A percentile compares a stretch with the other conserved stretches of the same genome.
Conservation (phyloP, 2,329 filamentous ascomycete genomes). For the Pestalotiopsis sp. region DNA sequence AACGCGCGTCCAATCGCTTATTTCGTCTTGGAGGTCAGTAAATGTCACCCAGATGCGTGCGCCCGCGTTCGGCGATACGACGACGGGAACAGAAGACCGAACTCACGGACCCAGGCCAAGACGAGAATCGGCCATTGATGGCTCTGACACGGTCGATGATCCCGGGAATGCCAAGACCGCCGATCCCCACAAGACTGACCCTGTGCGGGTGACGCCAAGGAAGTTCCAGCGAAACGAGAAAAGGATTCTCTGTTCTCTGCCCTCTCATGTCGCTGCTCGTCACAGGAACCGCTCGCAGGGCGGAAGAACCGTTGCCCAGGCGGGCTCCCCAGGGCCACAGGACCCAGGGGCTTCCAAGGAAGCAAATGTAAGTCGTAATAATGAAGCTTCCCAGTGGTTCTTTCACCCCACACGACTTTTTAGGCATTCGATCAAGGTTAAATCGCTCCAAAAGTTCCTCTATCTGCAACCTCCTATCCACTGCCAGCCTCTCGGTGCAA, state of each 20-base stretch:
- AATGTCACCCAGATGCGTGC: not conserved
- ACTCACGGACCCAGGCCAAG: not conserved
- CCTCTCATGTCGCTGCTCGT: not conserved
- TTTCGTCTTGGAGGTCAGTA: not conserved
- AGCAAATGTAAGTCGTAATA: not conserved
- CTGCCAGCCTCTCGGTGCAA: not conserved
- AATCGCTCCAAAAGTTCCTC: not conserved
- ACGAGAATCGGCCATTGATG: not conserved
- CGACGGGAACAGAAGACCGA: not conserved
- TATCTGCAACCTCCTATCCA: not conserved
- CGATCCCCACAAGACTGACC: not conserved
- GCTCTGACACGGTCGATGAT: not conserved
- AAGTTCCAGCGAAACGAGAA: not conserved
- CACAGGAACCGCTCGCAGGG: not conserved
- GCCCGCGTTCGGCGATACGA: not conserved
- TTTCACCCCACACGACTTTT: not conserved
- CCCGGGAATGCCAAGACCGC: not conserved
- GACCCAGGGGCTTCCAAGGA: not conserved
- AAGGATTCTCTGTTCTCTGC: not conserved
- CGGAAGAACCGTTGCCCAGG: not conserved
- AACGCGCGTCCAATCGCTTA: not conserved
- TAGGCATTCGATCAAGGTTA: not conserved
- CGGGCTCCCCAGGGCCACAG: not conserved
- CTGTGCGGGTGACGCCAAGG: not conserved
- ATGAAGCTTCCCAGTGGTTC: not conserved